Evolutionary conservation across 2,329 filamentous ascomycete species (phyloP), one percentile per base, ranked within the genome.

Genomic region (Botrytis pseudocinerea): DNA sequence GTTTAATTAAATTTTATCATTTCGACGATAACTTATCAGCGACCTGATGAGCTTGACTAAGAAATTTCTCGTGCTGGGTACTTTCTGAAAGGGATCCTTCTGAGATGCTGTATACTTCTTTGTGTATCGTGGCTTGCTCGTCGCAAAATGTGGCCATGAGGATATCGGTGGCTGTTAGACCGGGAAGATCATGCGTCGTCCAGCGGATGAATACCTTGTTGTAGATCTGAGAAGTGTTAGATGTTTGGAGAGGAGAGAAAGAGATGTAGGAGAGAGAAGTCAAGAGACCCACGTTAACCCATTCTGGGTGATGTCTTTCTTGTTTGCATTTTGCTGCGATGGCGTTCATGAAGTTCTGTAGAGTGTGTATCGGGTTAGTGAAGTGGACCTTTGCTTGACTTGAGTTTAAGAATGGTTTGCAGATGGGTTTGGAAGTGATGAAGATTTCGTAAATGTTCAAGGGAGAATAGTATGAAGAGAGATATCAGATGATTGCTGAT

Each of bases 291-390:
- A 91, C 91, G 79, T 94, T 93, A 3, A 90, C 91, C 91, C 91
- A 93, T 80, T 93, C 91, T 0, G 92, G 91, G 78, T 94, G 92
- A 80, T 94, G 92, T 77, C 89, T 91, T 78, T 87, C 86, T 54
- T 87, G 80, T 79, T 91, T 91, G 82, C 90, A 92, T 78, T 93
- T 87, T 46, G 90, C 82, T 18, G 91, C 89, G 22, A 93, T 87
- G 3, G 86, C 85, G n/a, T 90, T 91, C 91, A 93, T 93, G 82
- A 93, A 94, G 76, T 91, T 90, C 90, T 92, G 75, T n/a, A 74
- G 74, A 68, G 44, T 65, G 57, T 38, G 14, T 66, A 20, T 63
- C 28, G 48, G 46, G 35, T 63, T 57, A 60, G 51, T 51, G 35
- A 62, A 46, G 42, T 54, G 38, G 35, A 9, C 28, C 28, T 28